Percentiles rank a stretch among this genome's conserved stretches.
Conservation (phyloP, 352 stramenopile genomes). For the Detonula confervacea region DNA sequence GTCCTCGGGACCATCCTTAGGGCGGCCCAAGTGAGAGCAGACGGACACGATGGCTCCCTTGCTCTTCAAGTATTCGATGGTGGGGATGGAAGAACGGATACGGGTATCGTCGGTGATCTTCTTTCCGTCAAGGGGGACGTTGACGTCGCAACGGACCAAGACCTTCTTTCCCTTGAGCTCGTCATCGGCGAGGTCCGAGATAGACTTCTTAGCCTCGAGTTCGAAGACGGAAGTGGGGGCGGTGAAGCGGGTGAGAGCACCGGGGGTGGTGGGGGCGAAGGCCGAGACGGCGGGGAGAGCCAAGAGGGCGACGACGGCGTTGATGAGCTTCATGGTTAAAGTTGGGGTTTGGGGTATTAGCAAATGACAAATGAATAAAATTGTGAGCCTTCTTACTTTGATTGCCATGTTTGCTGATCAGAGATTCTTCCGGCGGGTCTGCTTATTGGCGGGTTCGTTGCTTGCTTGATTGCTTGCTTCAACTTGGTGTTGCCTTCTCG, state of each 20-base stretch:
- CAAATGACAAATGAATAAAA: not conserved
- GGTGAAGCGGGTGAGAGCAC: conserved; percentile 57
- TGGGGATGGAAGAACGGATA: conserved; percentile 94
- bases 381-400: not conserved
- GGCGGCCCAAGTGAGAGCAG: conserved; percentile 96
- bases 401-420: not conserved
- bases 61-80: conserved; percentile 94
- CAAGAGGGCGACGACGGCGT: conserved; percentile 40
- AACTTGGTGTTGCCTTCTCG: no score
- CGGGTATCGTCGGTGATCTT: conserved; percentile 98
- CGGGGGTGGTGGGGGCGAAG: conserved; percentile 43
- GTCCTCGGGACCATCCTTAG: conserved; percentile 91
- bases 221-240: conserved; percentile 52
- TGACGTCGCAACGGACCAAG: conserved; percentile 99
- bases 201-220: conserved; percentile 84
- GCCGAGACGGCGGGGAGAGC: conserved; percentile 38
- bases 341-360: not conserved
- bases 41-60: conserved; percentile 94
- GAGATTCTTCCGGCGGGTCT: not conserved
- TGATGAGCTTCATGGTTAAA: conserved; percentile 51
- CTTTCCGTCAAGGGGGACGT: conserved; percentile 97
- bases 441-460: no score
- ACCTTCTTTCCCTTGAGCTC: conserved; percentile 97
- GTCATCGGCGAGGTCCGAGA: conserved; percentile 90
- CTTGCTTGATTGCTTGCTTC: no score